A percentile compares a stretch with the other conserved stretches of the same genome.
phyloP scores from a whole-genome alignment of 495 filamentous ascomycete genomes.

The Usnea hakonensis region DNA sequence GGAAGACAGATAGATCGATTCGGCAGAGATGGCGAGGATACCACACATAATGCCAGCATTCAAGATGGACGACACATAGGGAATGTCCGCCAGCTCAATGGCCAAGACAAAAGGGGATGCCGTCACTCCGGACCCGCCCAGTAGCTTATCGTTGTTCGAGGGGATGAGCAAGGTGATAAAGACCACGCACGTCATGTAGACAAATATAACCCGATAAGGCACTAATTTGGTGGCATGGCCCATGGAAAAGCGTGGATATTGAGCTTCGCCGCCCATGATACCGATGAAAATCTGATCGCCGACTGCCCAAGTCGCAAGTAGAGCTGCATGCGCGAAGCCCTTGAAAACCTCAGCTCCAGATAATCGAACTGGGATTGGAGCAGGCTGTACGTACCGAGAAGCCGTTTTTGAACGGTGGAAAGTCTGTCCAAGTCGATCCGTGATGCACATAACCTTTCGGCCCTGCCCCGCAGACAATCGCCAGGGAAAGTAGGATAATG shows the following conservation, averaged over 20 bases:
- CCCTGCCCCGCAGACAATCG: slow-evolving; percentile 12
- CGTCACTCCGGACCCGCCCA: slow-evolving; percentile 28
- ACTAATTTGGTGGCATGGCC: slow-evolving; percentile 28
- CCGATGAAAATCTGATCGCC: slow-evolving; percentile 22
- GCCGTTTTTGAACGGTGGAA: slow-evolving; percentile 22
- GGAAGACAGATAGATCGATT: slow-evolving; percentile 29
- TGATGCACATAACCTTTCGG: slow-evolving; percentile 25
- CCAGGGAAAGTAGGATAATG: slow-evolving; percentile 23
- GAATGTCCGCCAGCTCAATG: slow-evolving; percentile 26
- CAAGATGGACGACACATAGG: slow-evolving; percentile 25
- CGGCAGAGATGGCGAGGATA: slow-evolving; percentile 28
- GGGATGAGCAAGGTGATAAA: slow-evolving; percentile 29
- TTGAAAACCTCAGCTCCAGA: not conserved
- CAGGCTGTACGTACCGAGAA: slow-evolving; percentile 21
- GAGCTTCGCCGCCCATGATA: slow-evolving; percentile 24
- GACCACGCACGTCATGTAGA: slow-evolving; percentile 28
- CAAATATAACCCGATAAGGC: slow-evolving; percentile 27
- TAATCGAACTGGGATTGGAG: not conserved
- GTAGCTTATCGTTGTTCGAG: slow-evolving; percentile 23
- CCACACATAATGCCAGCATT: slow-evolving; percentile 30
- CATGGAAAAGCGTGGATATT: slow-evolving; percentile 27
- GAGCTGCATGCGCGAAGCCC: slow-evolving; percentile 22
- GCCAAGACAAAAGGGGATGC: slow-evolving; percentile 30
- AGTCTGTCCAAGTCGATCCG: slow-evolving; percentile 26
- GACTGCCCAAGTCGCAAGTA: slow-evolving; percentile 24